Conservation (phyloP, 2,329 filamentous ascomycete genomes). For the Talaromyces islandicus region DNA sequence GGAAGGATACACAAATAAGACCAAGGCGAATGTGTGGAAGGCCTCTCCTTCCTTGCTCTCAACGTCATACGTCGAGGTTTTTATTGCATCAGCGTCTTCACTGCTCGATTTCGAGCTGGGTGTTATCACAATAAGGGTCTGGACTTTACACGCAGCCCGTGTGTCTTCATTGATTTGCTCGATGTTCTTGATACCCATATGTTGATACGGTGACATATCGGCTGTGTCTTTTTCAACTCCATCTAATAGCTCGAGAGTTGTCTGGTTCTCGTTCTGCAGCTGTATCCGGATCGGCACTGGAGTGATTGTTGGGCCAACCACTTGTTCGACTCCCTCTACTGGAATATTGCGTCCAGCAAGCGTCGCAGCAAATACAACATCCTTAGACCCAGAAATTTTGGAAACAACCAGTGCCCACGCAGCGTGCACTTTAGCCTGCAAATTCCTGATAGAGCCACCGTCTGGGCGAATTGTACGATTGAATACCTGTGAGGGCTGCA, state of each 20-base stretch:
- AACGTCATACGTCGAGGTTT: neutral
- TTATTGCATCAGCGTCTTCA: neutral
- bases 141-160: slow-evolving; percentile 1
- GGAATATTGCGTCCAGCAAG: slow-evolving; percentile 27
- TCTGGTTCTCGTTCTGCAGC: neutral
- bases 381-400: slow-evolving; percentile 7
- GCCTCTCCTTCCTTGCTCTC: neutral
- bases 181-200: slow-evolving; percentile 43
- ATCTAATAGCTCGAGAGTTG: too few species aligned
- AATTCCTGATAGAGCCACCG: too few species aligned
- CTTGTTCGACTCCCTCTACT: slow-evolving; percentile 29
- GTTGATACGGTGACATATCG: slow-evolving; percentile 53
- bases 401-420: slow-evolving; percentile 17
- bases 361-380: slow-evolving; percentile 24
- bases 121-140: neutral
- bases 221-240: slow-evolving; percentile 46
- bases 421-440: slow-evolving; percentile 20
- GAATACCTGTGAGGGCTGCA: neutral
- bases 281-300: slow-evolving; percentile 4
- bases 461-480: neutral
- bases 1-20: neutral
- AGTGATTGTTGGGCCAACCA: slow-evolving; percentile 25
- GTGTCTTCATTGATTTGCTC: neutral
- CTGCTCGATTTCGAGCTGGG: neutral
- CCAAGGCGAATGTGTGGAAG: neutral